A percentile compares a stretch with the other conserved stretches of the same genome.
These are phyloP conservation scores for Pseudofabraea citricarpa DNA, from an alignment of 2,329 filamentous ascomycete genomes.

Conservation along the genomic window DNA sequence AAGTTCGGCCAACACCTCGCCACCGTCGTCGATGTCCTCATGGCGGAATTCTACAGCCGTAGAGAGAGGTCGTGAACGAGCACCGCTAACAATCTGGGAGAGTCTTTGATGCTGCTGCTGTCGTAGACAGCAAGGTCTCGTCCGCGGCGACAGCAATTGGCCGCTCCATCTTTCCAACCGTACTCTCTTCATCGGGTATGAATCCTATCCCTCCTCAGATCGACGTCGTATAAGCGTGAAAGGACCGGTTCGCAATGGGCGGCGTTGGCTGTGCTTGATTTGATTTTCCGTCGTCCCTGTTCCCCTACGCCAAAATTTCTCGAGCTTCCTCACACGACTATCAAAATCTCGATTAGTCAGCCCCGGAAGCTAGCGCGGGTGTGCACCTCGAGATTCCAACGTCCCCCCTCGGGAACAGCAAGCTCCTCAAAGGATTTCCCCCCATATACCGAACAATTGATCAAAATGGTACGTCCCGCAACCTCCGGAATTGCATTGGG, in stretches of 20 bases:
- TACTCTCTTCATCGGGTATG: slow-evolving; percentile 60
- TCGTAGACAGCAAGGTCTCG: slow-evolving; percentile 37
- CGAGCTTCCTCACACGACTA: slow-evolving; percentile 10
- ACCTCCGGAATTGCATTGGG: not conserved
- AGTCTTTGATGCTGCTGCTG: slow-evolving; percentile 11
- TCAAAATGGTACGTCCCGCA: slow-evolving; percentile 52
- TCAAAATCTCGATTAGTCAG: slow-evolving; percentile 7
- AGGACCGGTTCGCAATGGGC: slow-evolving; percentile 7
- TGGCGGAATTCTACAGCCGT: slow-evolving; percentile 3
- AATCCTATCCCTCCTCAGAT: slow-evolving; percentile 14
- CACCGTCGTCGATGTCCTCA: not conserved
- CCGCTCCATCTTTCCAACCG: slow-evolving; percentile 54
- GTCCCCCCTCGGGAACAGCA: slow-evolving; percentile 10
- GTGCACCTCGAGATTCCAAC: slow-evolving; percentile 10
- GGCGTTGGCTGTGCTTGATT: slow-evolving; percentile 11
- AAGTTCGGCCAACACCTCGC: not conserved
- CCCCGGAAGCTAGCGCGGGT: slow-evolving; percentile 12
- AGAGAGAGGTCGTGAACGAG: slow-evolving; percentile 17
- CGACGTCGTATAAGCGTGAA: slow-evolving; percentile 5
- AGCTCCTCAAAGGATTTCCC: slow-evolving; percentile 6
- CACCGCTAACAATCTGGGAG: slow-evolving; percentile 22
- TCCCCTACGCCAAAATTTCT: slow-evolving; percentile 19
- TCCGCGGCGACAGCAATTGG: slow-evolving; percentile 46
- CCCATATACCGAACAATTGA: slow-evolving; percentile 26
- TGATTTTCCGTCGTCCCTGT: slow-evolving; percentile 3